Evolutionary conservation across 306 rosid species (phyloP), one percentile per base, ranked within the genome.

Genomic region (Acacia confusa): DNA sequence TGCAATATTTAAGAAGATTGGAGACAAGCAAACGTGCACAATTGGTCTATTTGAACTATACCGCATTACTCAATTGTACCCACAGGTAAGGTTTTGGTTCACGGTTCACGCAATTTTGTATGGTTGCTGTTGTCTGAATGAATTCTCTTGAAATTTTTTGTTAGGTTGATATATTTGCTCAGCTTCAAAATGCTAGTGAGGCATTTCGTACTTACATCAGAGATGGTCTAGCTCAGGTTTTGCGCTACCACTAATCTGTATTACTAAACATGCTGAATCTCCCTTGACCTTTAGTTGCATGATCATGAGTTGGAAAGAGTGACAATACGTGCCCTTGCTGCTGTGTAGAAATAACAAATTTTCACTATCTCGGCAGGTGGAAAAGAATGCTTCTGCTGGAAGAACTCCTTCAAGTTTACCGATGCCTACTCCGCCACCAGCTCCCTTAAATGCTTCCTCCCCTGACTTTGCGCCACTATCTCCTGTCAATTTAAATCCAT

Each of bases 151-250:
- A 72, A 24, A 67, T 83, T 45, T 73, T 88, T 73, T 88, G 72
- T 78, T 89, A 96, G 99, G 98, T 94, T 75, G 99, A 96, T 87
- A 96, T 96, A 83, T 96, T 96, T 85, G 58, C 96, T 83, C 99
- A 96, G 86, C 99, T 96, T 77, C 95, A 91, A 87, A 96, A 96
- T 86, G 99, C 99, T 17, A 96, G 99, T 19, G 99, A 94, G 94
- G 98, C 98, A 67, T 96, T 96, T 75, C 97, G 99, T 76, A 94
- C 98, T 3, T 96, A 96, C 83, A 96, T 96, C 70, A 88, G 99
- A 88, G 98, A 96, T 69, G 99, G 99, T 85, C 89, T 96, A 81
- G 82, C 97, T 36, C 99, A 96, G 99, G 99, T 95, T 52, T 79
- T 74, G 75, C 68, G 41, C 78, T 80, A 43, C 79, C 40, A 63